Evolutionary conservation across 2,329 filamentous ascomycete genomes (phyloP), one percentile per base, ranked within the genome.

Genomic region (Aspergillus sergii): DNA sequence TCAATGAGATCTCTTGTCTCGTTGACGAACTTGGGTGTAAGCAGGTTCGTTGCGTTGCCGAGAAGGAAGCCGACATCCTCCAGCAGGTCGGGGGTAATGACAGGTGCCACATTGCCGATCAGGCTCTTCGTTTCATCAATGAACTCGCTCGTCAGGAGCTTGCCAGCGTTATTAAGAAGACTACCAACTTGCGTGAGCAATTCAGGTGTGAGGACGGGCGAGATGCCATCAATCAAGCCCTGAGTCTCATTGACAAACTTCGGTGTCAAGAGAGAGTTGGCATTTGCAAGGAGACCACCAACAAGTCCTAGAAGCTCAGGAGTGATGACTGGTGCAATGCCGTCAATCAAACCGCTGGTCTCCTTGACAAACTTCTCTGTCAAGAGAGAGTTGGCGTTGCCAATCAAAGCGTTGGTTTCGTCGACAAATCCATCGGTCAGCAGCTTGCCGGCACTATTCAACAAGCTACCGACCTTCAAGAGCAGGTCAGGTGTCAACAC

Each of bases 1-100:
- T 68, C 67, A 60, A 76, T 69, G 16, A 76, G 66, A 26, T 63
- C 63, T 14, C 65, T 65, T 3, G 75, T 76, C 23, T 74, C 72
- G 23, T 66, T 61, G 53, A 77, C 72, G 53, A 77, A 77, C 46
- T 65, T 64, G 36, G 74, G 69, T 1, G 72, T 74, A 48, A 77
- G 66, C 23, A 77, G 64, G 7, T 32, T 57, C 21, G 73, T 73
- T 9, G 71, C 75, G 57, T 77, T 77, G 46, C 69, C 71, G 23
- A 77, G 65, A 34, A 77, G 66, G 61, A 67, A 70, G 36, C 66
- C 66, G 50, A 76, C 64, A 46, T 73, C 71, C 51, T 68, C 62
- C 41, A 77, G 71, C 12, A 75, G 68, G 62, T 72, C 63, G 63
- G 69, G 68, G 57, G 71, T 68, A 66, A 76, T 58, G 26, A 61